Conservation (phyloP, 2,329 filamentous ascomycete species). For the Fusarium vanettenii region DNA sequence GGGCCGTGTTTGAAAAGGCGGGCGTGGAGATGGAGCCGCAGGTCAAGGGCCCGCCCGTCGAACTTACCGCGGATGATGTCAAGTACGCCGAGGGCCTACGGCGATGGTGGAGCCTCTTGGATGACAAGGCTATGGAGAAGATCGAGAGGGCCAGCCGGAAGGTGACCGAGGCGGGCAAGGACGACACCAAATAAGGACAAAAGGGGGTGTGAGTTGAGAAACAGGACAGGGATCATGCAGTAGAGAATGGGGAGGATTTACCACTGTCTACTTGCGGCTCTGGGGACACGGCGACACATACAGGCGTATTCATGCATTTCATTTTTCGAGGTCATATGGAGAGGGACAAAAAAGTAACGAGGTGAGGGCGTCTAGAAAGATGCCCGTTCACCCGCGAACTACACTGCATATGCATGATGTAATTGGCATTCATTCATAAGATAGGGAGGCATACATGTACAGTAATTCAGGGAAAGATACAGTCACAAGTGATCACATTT, state of each 20-base stretch:
- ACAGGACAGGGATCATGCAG: slow-evolving; percentile 13
- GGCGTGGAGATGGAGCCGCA: slow-evolving; percentile 58
- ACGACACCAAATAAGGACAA: slow-evolving; percentile 40
- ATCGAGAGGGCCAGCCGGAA: slow-evolving; percentile 60
- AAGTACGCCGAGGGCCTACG: slow-evolving; percentile 61
- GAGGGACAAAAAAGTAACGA: slow-evolving; percentile 1
- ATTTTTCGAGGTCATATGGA: slow-evolving; percentile 11
- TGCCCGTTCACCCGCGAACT: neutral
- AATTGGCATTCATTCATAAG: neutral
- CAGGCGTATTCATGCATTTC: neutral
- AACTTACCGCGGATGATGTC: slow-evolving; percentile 63
- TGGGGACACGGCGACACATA: slow-evolving; percentile 2
- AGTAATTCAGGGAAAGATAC: neutral
- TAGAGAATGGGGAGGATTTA: slow-evolving; percentile 11
- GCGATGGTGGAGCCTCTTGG: slow-evolving; percentile 62
- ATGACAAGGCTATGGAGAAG: slow-evolving; percentile 58
- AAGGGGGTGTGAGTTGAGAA: slow-evolving; percentile 12
- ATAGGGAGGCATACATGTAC: neutral
- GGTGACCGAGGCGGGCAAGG: slow-evolving; percentile 44
- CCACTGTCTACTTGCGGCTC: slow-evolving; percentile 6
- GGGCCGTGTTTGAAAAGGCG: slow-evolving; percentile 69
- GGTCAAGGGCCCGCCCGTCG: slow-evolving; percentile 70
- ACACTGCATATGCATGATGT: slow-evolving; percentile 4
- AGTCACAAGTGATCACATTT: slow-evolving; percentile 6
- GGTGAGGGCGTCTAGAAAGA: neutral